Base-by-base conservation (phyloP, 2,329 filamentous ascomycete species). In the Coniochaeta ligniaria region DNA sequence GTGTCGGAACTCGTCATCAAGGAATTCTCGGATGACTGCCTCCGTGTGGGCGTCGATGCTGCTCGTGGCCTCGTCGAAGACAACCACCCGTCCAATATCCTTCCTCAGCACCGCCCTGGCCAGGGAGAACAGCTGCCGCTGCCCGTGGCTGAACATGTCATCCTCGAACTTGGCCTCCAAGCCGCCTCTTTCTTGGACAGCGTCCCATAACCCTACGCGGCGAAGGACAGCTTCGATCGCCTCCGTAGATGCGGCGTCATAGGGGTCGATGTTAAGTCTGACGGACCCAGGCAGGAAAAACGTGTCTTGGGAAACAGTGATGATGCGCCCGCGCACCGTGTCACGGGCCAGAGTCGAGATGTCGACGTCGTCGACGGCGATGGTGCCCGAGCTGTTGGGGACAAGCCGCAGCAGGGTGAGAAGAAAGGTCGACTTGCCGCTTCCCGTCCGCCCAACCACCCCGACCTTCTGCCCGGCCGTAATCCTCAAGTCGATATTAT, bases 341-440 rank as follows among this genome's bases (percentile, higher is more conserved):
- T 69, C 60, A 35, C 65, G 64, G 1, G 66, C 61, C 8, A 71
- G 41, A 4, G 45, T 60, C 1, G 63, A 59, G 26, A 66, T 61
- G 50, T 79, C 75, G 9, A 80, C 59, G 2, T 71, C 73, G 64
- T 83, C 80, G 36, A 83, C 72, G 1, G 60, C 66, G 38, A 83
- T 78, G 17, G 60, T 67, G 16, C 80, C 80, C 1, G 68, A 59
- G 9, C 69, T 71, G 16, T 73, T 68, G 24, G 80, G 75, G 11
- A 81, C 66, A 63, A 83, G 74, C 17, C 79, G 74, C 31, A 98
- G 83, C 22, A 98, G 79, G 28, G 92, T 94, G 92, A 98, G 96
- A 20, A 98, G 80, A 68, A 98, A 78, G 0, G 93, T 97, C 0
- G 93, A 96, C 79, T 98, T 98, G 66, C 94, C 94, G 59, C 90